phyloP scores from a whole-genome alignment of 768 basidiomycete species.

The Mycena filopes region DNA sequence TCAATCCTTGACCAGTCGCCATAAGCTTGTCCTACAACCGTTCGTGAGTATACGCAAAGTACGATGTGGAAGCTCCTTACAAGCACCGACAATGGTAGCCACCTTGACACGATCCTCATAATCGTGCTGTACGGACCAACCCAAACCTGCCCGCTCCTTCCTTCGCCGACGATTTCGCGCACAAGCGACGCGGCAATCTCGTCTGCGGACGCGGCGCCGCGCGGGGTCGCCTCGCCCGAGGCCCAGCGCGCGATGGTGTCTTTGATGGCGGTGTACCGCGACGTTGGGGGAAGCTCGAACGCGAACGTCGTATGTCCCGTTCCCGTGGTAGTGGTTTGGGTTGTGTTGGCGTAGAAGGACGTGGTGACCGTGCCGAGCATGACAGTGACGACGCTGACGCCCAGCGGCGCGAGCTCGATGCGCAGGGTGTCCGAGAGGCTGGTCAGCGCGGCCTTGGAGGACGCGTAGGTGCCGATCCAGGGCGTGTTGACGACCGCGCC shows the following conservation, averaged over 20 bases:
- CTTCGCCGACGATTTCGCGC: conserved; percentile 4
- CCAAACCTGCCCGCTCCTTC: conserved; percentile 11
- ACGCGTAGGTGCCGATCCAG: conserved; percentile 5
- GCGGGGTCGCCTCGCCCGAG: background rate
- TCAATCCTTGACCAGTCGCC: too few species aligned
- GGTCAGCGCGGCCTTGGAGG: conserved; percentile 10
- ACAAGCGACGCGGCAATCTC: conserved; percentile 3
- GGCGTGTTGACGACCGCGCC: conserved; percentile 3
- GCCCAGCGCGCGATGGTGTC: conserved; percentile 3
- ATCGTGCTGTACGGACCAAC: background rate
- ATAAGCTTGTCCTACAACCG: too few species aligned
- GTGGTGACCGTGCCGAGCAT: conserved; percentile 3
- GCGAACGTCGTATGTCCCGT: too few species aligned
- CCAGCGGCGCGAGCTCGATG: conserved; percentile 12
- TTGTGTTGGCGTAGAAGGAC: conserved; percentile 4
- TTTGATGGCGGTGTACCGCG: conserved; percentile 7
- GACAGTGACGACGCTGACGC: conserved; percentile 8
- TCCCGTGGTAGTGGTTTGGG: too few species aligned
- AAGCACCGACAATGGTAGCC: conserved; percentile 11
- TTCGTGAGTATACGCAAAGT: too few species aligned
- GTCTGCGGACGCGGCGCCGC: background rate
- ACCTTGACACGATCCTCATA: conserved; percentile 6
- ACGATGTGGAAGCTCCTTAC: background rate
- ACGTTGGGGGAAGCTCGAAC: background rate
- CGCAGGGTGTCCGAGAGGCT: conserved; percentile 9